phyloP scores from a whole-genome alignment of 2,329 filamentous ascomycete species.

The Trichoderma lentiforme region DNA sequence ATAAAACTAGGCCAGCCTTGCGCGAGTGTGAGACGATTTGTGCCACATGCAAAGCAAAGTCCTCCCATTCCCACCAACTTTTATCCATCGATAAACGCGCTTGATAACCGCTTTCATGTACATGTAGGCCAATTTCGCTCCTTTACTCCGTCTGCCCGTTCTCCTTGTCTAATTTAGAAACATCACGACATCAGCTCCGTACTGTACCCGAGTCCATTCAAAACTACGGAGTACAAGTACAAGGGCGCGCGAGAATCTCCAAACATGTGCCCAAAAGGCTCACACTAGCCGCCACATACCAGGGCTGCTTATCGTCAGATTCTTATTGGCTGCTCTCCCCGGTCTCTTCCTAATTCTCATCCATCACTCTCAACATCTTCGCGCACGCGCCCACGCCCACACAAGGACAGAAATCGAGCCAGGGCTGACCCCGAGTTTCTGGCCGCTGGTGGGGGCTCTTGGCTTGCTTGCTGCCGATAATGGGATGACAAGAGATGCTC shows the following conservation, averaged over 20 bases:
- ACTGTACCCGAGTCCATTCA: not conserved
- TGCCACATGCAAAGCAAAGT: constrained; percentile 8
- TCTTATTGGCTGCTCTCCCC: constrained; percentile 5
- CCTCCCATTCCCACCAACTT: not conserved
- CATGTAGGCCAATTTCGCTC: not conserved
- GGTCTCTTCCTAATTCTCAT: constrained; percentile 1
- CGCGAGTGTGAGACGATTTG: not conserved
- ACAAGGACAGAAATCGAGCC: not conserved
- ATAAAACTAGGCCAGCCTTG: not conserved
- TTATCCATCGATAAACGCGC: not conserved
- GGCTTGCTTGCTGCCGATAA: not conserved
- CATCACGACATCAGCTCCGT: not conserved
- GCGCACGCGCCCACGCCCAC: not conserved
- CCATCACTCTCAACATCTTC: not conserved
- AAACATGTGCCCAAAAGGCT: not conserved
- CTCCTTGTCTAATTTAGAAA: not conserved
- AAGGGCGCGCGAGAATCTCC: not conserved
- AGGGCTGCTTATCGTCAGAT: constrained; percentile 13
- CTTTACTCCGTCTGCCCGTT: not conserved
- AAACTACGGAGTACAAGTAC: constrained; percentile 1
- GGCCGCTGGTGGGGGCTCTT: constrained; percentile 11
- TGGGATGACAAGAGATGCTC: not conserved
- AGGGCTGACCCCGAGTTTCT: constrained; percentile 9
- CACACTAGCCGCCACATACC: constrained; percentile 14
- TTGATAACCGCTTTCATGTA: not conserved